phyloP scores from a whole-genome alignment of 179 eudicot genomes.

The Beta corolliflora region DNA sequence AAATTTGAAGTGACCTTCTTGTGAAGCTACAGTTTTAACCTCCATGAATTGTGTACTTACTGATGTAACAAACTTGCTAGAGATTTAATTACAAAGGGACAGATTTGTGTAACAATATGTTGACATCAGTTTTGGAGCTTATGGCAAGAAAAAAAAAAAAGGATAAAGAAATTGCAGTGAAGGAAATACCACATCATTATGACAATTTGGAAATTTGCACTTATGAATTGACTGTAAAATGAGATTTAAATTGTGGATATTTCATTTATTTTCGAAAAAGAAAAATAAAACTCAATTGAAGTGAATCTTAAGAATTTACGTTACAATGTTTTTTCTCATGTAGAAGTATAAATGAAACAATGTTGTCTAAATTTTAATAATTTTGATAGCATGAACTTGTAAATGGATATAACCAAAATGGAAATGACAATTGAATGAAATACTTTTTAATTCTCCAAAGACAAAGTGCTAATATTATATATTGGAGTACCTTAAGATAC shows the following conservation, averaged over 20 bases:
- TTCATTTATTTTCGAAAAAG: neutral
- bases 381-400: too few relatives aligned
- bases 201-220: neutral
- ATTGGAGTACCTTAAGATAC: too few relatives aligned
- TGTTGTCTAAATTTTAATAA: too few relatives aligned
- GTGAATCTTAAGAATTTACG: too few relatives aligned
- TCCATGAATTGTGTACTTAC: neutral
- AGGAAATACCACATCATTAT: neutral
- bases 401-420: too few relatives aligned
- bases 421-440: too few relatives aligned
- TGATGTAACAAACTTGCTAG: conserved; percentile 11
- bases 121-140: conserved; percentile 28
- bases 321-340: too few relatives aligned
- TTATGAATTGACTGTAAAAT: neutral
- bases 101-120: conserved; percentile 24
- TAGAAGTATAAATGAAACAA: too few relatives aligned
- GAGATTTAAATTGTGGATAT: neutral
- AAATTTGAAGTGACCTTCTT: conserved; percentile 15
- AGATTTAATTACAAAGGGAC: conserved; percentile 20
- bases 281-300: too few relatives aligned
- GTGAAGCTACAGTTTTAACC: conserved; percentile 14
- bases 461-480: too few relatives aligned
- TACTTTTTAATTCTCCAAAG: too few relatives aligned
- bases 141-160: neutral
- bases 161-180: neutral